Percentiles rank a stretch among this genome's conserved stretches.
Evolutionary conservation across 768 basidiomycete genomes (phyloP).

Genomic region (Cubamyces sp.): DNA sequence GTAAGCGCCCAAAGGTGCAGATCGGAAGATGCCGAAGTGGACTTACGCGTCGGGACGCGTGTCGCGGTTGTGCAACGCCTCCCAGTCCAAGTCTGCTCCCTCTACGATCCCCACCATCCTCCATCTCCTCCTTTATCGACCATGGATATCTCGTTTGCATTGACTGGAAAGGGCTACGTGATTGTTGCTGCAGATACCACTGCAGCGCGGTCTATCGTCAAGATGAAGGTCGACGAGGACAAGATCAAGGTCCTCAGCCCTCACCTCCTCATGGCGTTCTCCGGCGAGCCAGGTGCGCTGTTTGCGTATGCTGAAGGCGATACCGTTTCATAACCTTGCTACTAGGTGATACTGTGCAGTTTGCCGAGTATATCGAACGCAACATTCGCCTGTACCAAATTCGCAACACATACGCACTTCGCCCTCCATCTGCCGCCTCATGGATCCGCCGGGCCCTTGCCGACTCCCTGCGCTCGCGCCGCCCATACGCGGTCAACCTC

Average conservation of each 20-base stretch:
- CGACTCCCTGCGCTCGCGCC: slow-evolving; percentile 83
- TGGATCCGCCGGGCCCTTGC: slow-evolving; percentile 95
- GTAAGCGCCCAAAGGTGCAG: neutral
- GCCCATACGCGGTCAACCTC: slow-evolving; percentile 90
- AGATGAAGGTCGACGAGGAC: slow-evolving; percentile 97
- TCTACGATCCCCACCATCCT: neutral
- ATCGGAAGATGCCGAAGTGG: slow-evolving; percentile 3
- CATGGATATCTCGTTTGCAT: slow-evolving; percentile 92
- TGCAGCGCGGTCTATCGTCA: slow-evolving; percentile 89
- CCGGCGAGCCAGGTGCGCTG: slow-evolving; percentile 84
- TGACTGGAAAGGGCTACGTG: slow-evolving; percentile 92
- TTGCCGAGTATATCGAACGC: slow-evolving; percentile 94
- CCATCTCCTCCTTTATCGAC: neutral
- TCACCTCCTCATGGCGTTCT: slow-evolving; percentile 92
- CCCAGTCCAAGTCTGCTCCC: neutral
- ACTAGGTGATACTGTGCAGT: slow-evolving; percentile 92
- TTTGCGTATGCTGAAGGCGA: neutral
- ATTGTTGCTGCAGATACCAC: slow-evolving; percentile 92
- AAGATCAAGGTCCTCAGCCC: slow-evolving; percentile 92
- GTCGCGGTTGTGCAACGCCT: slow-evolving; percentile 1
- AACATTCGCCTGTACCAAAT: slow-evolving; percentile 97
- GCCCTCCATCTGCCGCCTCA: slow-evolving; percentile 88
- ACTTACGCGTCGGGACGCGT: slow-evolving; percentile 25
- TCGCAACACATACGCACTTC: slow-evolving; percentile 86
- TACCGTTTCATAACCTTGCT: too few relatives aligned